Conservation (phyloP, 257 asterid species). For the Solanum megistacrolobum region DNA sequence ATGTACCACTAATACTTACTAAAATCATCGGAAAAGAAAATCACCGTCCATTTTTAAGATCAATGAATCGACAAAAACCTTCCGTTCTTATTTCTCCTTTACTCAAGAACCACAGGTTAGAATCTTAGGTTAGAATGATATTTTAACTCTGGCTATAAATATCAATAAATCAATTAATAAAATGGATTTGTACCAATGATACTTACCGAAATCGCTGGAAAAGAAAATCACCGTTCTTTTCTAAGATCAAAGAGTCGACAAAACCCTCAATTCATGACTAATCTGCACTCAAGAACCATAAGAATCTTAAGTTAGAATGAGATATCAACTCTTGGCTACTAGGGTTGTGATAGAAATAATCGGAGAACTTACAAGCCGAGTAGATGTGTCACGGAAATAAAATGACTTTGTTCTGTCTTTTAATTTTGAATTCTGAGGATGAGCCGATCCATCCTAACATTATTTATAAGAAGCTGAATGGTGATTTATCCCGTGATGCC, state of each 20-base stretch:
- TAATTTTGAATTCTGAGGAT: too few species aligned
- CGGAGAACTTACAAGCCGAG: too few species aligned
- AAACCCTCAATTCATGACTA: background rate
- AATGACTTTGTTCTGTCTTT: background rate
- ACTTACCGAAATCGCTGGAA: background rate
- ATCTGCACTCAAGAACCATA: too few species aligned
- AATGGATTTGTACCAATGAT: background rate
- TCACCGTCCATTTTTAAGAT: background rate
- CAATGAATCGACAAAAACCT: background rate
- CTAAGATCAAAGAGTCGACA: background rate
- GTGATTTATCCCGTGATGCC: background rate
- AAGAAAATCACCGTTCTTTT: background rate
- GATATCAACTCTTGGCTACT: too few species aligned
- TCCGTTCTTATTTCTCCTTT: background rate
- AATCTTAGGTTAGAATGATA: background rate
- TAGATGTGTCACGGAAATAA: too few species aligned
- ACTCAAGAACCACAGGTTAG: background rate
- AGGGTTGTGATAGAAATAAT: too few species aligned
- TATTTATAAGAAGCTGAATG: too few species aligned
- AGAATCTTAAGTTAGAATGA: too few species aligned
- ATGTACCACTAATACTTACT: background rate
- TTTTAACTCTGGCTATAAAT: too few species aligned
- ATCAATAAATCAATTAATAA: background rate
- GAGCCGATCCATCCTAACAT: background rate
- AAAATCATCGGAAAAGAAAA: background rate